Conservation (phyloP, 2,329 filamentous ascomycete species). For the Pleomassaria siparia region DNA sequence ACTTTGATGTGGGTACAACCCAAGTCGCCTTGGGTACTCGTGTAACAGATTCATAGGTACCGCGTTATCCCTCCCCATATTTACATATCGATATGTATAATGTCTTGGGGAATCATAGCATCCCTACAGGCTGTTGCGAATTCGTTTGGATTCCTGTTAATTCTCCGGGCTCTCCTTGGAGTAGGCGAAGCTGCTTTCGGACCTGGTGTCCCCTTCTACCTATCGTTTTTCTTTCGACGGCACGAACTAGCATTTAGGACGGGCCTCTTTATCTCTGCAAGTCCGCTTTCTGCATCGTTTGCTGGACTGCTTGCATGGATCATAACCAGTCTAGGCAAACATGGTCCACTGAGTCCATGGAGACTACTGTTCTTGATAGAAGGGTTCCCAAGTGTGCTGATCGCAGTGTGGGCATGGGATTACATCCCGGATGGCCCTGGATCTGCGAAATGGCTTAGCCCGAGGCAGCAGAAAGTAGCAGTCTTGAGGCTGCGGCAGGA, state of each 20-base stretch:
- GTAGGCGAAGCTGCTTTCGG: slow-evolving; percentile 64
- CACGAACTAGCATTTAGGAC: slow-evolving; percentile 81
- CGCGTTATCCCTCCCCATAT: slow-evolving; percentile 62
- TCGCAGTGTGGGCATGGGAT: slow-evolving; percentile 72
- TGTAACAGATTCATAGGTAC: slow-evolving; percentile 43
- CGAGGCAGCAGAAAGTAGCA: slow-evolving; percentile 63
- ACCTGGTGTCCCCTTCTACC: slow-evolving; percentile 64
- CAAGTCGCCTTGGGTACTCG: background rate
- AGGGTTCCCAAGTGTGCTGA: slow-evolving; percentile 78
- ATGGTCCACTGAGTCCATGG: slow-evolving; percentile 76
- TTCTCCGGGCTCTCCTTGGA: slow-evolving; percentile 62
- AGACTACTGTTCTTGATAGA: slow-evolving; percentile 82
- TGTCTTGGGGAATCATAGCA: slow-evolving; percentile 77
- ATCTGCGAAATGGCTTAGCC: slow-evolving; percentile 46
- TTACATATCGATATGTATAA: slow-evolving; percentile 65
- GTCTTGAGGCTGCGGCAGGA: slow-evolving; percentile 64
- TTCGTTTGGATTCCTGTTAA: slow-evolving; percentile 56
- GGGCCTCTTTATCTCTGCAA: slow-evolving; percentile 80
- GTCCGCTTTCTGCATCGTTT: slow-evolving; percentile 64
- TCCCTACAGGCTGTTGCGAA: slow-evolving; percentile 63
- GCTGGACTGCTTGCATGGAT: slow-evolving; percentile 78
- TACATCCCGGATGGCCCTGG: slow-evolving; percentile 74
- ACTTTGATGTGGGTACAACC: slow-evolving; percentile 53
- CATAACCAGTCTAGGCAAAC: slow-evolving; percentile 68
- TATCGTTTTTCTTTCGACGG: slow-evolving; percentile 64